phyloP scores from a whole-genome alignment of 129 eudicot species.

The Pulicaria dysenterica region DNA sequence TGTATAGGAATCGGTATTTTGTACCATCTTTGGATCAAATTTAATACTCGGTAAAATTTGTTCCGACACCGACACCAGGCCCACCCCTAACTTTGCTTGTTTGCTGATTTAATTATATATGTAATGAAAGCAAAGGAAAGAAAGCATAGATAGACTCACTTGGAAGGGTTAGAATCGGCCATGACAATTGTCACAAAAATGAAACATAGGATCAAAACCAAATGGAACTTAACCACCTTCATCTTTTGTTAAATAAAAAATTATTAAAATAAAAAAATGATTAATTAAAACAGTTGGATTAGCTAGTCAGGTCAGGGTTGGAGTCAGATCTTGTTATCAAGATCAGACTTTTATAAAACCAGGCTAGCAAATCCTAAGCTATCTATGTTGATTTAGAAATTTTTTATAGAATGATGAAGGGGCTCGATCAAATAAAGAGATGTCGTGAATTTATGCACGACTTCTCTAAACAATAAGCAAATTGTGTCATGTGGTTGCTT shows the following conservation, averaged over 20 bases:
- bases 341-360: constrained; percentile 40
- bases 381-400: constrained; percentile 13
- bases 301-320: constrained; percentile 36
- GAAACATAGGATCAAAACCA: constrained; percentile 21
- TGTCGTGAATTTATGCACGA: constrained; percentile 36
- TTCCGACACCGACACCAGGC: too few relatives aligned
- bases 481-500: background rate
- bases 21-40: too few relatives aligned
- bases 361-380: constrained; percentile 38
- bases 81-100: too few relatives aligned
- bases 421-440: constrained; percentile 26
- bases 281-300: constrained; percentile 27
- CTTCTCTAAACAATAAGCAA: constrained; percentile 25
- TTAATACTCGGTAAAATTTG: too few relatives aligned
- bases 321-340: constrained; percentile 39
- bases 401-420: constrained; percentile 23
- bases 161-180: constrained; percentile 18
- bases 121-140: background rate
- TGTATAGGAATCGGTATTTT: too few relatives aligned
- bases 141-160: background rate
- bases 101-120: background rate
- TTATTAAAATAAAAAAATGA: background rate
- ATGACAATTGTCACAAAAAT: constrained; percentile 17
- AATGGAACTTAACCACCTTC: constrained; percentile 36
- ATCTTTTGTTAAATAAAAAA: constrained; percentile 20